phyloP scores from a whole-genome alignment of 2,329 filamentous ascomycete species.

The Monosporascus ibericus region DNA sequence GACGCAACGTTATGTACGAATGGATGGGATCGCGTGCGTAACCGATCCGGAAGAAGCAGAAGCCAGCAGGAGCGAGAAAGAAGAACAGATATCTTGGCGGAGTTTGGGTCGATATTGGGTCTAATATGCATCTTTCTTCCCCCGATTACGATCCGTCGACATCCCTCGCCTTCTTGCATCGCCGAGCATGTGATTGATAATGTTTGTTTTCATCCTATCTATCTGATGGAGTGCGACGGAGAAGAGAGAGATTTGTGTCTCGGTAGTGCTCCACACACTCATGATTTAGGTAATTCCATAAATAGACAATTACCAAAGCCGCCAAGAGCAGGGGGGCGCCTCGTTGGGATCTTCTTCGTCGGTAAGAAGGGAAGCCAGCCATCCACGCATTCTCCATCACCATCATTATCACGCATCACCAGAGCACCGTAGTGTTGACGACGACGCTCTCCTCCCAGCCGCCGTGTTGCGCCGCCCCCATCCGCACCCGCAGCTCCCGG shows the following conservation, averaged over 20 bases:
- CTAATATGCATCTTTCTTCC: conserved; percentile 30
- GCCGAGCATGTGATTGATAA: no score
- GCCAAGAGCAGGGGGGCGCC: no score
- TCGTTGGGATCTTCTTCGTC: background rate
- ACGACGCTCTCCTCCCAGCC: conserved; percentile 22
- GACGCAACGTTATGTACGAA: background rate
- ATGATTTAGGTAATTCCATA: no score
- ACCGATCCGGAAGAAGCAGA: background rate
- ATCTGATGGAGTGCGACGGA: no score
- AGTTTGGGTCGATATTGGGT: conserved; percentile 39
- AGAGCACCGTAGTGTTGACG: conserved; percentile 22
- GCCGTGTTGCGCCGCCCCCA: conserved; percentile 8
- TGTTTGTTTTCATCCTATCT: no score
- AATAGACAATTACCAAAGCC: no score
- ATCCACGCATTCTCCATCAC: background rate
- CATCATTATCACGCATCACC: conserved; percentile 12
- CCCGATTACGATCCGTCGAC: background rate
- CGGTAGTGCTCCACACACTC: no score
- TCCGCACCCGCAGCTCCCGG: conserved; percentile 24
- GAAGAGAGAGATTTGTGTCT: no score
- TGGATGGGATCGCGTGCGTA: background rate
- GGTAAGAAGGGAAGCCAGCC: background rate
- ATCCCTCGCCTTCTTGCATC: no score
- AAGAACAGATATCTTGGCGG: conserved; percentile 39
- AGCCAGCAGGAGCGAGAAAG: conserved; percentile 11